These are phyloP conservation scores for Prasinococcaceae sp. DNA, from an alignment of 139 green algal genomes.

Conservation along the genomic window DNA sequence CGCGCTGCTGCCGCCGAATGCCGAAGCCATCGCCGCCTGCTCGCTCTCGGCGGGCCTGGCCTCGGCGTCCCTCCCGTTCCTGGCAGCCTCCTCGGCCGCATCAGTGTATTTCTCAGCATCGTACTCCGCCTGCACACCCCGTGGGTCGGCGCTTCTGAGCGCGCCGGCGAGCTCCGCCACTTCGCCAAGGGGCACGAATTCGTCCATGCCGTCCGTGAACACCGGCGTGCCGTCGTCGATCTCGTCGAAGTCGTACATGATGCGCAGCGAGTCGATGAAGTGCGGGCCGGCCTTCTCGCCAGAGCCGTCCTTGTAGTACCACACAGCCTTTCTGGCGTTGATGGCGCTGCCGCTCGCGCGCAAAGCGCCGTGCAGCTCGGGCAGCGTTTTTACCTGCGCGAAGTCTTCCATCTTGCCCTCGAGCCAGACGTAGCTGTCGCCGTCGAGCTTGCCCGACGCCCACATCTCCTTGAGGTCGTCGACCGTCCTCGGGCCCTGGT, in stretches of 20 bases:
- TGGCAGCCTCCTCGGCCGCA: not conserved
- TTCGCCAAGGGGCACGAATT: slow-evolving; percentile 3
- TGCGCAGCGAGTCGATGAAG: slow-evolving; percentile 1
- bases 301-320: slow-evolving; percentile 9
- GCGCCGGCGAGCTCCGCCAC: not conserved
- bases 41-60: too few relatives aligned
- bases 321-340: not conserved
- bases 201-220: slow-evolving; percentile 1
- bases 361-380: slow-evolving; percentile 1
- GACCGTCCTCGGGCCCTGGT: not conserved
- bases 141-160: not conserved
- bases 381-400: not conserved
- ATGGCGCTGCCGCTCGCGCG: not conserved
- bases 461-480: slow-evolving; percentile 3
- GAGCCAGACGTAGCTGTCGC: slow-evolving; percentile 3
- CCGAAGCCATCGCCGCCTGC: not conserved
- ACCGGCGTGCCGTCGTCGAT: slow-evolving; percentile 5
- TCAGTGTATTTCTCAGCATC: not conserved
- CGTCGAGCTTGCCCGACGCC: slow-evolving; percentile 1
- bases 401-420: slow-evolving; percentile 1
- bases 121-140: not conserved
- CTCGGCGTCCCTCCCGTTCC: too few relatives aligned
- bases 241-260: slow-evolving; percentile 6
- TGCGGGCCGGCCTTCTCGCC: slow-evolving; percentile 2
- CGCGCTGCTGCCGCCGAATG: not conserved